Conservation (phyloP, 495 filamentous ascomycete species). For the Penicillium lividum region DNA sequence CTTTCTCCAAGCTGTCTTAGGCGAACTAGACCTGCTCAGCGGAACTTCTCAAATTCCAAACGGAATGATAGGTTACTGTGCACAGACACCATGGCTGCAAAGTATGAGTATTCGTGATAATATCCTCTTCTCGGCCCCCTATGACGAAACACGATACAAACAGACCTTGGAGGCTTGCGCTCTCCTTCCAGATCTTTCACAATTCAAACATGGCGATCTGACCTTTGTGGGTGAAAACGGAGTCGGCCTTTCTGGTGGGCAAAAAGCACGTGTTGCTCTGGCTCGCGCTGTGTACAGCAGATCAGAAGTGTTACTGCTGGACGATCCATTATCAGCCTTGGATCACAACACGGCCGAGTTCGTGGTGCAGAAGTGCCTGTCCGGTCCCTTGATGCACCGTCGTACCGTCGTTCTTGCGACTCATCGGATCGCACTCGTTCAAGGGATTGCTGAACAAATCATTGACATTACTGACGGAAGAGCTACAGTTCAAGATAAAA, state of each 20-base stretch:
- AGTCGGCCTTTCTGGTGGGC: slow-evolving; percentile 69
- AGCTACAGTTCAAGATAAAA: slow-evolving; percentile 49
- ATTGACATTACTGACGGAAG: slow-evolving; percentile 62
- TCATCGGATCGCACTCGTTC: slow-evolving; percentile 71
- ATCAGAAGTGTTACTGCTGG: slow-evolving; percentile 63
- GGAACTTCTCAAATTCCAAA: slow-evolving; percentile 62
- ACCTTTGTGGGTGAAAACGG: slow-evolving; percentile 73
- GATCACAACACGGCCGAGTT: slow-evolving; percentile 75
- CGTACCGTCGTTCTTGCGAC: slow-evolving; percentile 73
- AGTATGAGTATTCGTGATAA: slow-evolving; percentile 89
- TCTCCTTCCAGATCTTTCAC: slow-evolving; percentile 61
- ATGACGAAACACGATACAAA: slow-evolving; percentile 63
- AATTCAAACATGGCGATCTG: slow-evolving; percentile 65
- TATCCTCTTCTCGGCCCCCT: slow-evolving; percentile 73
- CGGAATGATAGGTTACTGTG: slow-evolving; percentile 77
- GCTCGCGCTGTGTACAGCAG: slow-evolving; percentile 72
- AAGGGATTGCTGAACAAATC: slow-evolving; percentile 64
- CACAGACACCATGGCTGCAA: slow-evolving; percentile 86
- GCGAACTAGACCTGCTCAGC: slow-evolving; percentile 67
- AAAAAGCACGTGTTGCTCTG: slow-evolving; percentile 67
- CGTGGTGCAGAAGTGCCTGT: slow-evolving; percentile 68
- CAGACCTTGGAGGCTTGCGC: slow-evolving; percentile 64
- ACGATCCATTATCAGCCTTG: slow-evolving; percentile 69
- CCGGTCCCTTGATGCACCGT: slow-evolving; percentile 60
- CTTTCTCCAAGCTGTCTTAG: slow-evolving; percentile 73